phyloP scores from a whole-genome alignment of 2,329 filamentous ascomycete species.

The Phyllachora maydis region DNA sequence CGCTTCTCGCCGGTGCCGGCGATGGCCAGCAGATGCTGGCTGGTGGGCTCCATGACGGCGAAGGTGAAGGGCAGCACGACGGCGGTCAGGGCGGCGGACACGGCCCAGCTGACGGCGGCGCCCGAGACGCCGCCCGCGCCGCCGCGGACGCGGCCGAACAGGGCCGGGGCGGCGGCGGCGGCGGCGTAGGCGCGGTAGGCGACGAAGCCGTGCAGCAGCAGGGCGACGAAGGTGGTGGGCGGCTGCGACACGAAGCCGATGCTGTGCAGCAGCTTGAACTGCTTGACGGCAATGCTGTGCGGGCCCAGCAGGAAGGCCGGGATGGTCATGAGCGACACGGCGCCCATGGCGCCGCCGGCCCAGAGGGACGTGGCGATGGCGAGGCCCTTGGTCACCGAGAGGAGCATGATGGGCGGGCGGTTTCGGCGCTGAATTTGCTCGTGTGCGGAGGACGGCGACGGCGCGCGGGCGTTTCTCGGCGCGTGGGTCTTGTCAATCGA shows the following conservation, averaged over 20 bases:
- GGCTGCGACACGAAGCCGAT: constrained; percentile 1
- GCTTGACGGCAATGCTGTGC: constrained; percentile 2
- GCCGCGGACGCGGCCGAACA: no score
- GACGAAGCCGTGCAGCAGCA: constrained; percentile 2
- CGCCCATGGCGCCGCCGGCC: constrained; percentile 1
- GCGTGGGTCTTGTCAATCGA: no score
- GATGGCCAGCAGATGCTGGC: constrained; percentile 1
- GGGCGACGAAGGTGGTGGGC: constrained; percentile 1
- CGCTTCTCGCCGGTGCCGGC: constrained; percentile 1
- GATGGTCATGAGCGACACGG: constrained; percentile 1
- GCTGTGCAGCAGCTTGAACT: constrained; percentile 4
- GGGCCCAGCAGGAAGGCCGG: constrained; percentile 1
- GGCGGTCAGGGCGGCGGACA: constrained; percentile 1
- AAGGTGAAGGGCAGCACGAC: constrained; percentile 1
- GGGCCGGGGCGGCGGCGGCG: no score
- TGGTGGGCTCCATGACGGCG: constrained; percentile 1
- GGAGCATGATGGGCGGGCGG: constrained; percentile 1
- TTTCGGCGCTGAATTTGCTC: neutral
- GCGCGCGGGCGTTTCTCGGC: no score
- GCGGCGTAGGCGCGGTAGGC: constrained; percentile 1
- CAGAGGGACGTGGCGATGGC: constrained; percentile 2
- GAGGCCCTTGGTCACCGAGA: constrained; percentile 2
- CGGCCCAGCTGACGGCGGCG: constrained; percentile 1
- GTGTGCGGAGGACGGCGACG: no score
- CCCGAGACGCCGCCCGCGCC: no score